Conservation (phyloP, 2,329 filamentous ascomycete species). For the Venturia oleaginea region DNA sequence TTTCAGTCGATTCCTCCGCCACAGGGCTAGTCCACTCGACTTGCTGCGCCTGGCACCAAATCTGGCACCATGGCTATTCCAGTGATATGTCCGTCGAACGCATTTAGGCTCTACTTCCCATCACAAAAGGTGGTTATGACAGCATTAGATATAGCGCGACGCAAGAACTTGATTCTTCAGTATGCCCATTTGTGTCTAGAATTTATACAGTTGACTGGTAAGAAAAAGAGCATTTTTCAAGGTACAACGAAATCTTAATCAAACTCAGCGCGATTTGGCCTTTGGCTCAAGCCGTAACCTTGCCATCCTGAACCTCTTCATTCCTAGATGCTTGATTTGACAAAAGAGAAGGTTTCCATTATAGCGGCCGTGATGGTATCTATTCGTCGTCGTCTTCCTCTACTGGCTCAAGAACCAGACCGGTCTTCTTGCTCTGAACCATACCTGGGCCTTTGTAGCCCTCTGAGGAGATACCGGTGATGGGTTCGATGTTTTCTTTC, state of each 20-base stretch:
- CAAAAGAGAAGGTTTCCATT: conserved; percentile 1
- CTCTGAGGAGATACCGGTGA: conserved; percentile 73
- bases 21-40: too few species aligned
- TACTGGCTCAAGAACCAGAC: conserved; percentile 6
- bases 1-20: too few species aligned
- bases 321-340: background rate
- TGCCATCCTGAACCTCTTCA: background rate
- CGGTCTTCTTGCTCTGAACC: conserved; percentile 51
- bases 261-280: background rate
- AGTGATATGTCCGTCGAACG: too few species aligned
- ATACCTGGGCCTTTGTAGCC: conserved; percentile 70
- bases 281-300: background rate
- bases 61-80: too few species aligned
- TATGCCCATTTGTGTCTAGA: conserved; percentile 1
- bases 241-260: background rate
- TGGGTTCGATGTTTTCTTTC: conserved; percentile 59
- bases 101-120: too few species aligned
- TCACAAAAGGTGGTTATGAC: background rate
- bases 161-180: background rate
- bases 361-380: background rate
- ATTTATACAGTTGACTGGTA: conserved; percentile 4
- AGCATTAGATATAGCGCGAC: background rate
- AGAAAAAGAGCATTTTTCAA: conserved; percentile 6
- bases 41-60: too few species aligned
- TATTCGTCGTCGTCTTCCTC: conserved; percentile 13